phyloP scores from a whole-genome alignment of 495 filamentous ascomycete genomes.

The Xylaria scruposa region DNA sequence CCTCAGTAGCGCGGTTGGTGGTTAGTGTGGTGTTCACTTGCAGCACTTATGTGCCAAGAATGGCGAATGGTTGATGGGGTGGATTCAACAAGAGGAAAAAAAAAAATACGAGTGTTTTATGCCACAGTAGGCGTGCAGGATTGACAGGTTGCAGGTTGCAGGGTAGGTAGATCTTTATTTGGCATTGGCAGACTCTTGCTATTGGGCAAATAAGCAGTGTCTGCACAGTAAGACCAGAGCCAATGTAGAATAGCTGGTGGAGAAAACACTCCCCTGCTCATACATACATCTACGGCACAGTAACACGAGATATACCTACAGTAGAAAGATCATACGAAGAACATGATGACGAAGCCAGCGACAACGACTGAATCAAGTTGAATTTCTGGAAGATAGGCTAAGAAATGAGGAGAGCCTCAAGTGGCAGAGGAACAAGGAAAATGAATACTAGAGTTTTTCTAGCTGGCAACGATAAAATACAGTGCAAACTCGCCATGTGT shows the following conservation, averaged over 20 bases:
- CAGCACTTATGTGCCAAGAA: slow-evolving; percentile 17
- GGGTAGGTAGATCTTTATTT: slow-evolving; percentile 22
- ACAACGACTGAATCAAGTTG: not conserved
- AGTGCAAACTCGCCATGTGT: not conserved
- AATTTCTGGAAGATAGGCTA: not conserved
- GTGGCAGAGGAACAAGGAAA: not conserved
- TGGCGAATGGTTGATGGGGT: not conserved
- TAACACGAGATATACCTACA: slow-evolving; percentile 1
- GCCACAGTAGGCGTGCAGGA: slow-evolving; percentile 12
- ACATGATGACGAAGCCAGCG: not conserved
- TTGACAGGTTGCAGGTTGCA: slow-evolving; percentile 19
- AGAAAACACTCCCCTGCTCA: not conserved
- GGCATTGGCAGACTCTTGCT: not conserved
- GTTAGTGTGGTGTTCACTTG: slow-evolving; percentile 2
- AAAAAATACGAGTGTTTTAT: slow-evolving; percentile 24
- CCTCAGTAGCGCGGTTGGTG: not conserved
- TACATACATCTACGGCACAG: slow-evolving; percentile 6
- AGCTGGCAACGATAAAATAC: slow-evolving; percentile 2
- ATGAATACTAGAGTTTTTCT: not conserved
- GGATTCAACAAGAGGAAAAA: slow-evolving; percentile 12
- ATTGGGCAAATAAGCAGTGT: slow-evolving; percentile 1
- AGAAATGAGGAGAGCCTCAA: not conserved
- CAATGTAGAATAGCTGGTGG: slow-evolving; percentile 10
- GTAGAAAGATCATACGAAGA: not conserved
- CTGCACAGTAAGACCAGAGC: slow-evolving; percentile 19